Base-by-base conservation (phyloP, 1,284 basidiomycete genomes). In the Heimioporus retisporus region DNA sequence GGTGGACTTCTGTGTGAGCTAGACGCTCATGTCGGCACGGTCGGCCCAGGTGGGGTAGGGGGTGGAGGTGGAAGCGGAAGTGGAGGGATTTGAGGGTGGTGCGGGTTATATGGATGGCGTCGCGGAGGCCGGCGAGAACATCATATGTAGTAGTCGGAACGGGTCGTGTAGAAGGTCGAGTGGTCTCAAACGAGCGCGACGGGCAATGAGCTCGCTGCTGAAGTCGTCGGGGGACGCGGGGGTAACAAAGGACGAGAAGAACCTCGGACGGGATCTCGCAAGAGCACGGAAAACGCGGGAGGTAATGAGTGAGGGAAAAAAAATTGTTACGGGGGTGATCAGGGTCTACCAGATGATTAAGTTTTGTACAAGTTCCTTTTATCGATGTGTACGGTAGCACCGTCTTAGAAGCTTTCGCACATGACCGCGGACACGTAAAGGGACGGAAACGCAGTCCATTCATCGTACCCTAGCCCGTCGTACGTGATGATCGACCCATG, bases 161-260 rank as follows among this genome's bases (percentile, higher is more conserved):
- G 90, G n/a, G 90, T 93, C n/a, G 96, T 96, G 82, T 94, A 98
- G 83, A 96, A 97, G 60, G 90, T 89, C 21, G 40, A 82, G 77
- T 23, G 88, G 84, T 60, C 79, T 77, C 35, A 76, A 75, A n/a
- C 56, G 71, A 19, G 50, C 8, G 48, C 16, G 74, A 28, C 65
- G 65, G 31, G 64, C 18, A 7, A 60, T 56, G 46, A 48, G 54
- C 31, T 63, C 69, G 51, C 71, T 59, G 3, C 60, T 8, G 58
- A 65, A 54, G 8, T 46, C 55, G 61, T 68, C 60, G 55, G 76
- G 69, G 11, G 73, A 73, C n/a, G 73, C 69, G 2, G 71, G 73
- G 1, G 73, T 73, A 1, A 75, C 75, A 21, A 77, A 77, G 0
- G 75, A 72, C n/a, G 64, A 53, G 58, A 64, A 46, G 53, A 64